Evolutionary conservation across 164 flowering plant species (phyloP), one percentile per base, ranked within the genome.

Genomic region (Warburgia ugandensis): DNA sequence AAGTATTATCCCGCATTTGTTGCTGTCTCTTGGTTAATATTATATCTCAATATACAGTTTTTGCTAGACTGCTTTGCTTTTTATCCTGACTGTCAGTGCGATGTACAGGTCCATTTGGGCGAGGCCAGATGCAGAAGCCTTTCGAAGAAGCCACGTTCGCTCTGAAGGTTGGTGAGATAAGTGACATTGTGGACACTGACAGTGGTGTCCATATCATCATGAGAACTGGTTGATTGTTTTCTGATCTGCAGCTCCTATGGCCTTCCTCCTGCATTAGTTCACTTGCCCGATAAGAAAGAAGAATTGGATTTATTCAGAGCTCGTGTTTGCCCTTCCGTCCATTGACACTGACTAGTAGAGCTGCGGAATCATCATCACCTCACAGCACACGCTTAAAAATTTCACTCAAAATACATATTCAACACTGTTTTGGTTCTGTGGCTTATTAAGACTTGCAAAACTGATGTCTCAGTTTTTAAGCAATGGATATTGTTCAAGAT

Each of bases 121-220:
- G 72, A 28, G 95, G 94, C 14, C 84, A 86, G 80, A 92, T 92
- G 99, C 98, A 92, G 75, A 88, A 82, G 68, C 89, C 99, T 39
- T 92, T 88, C 47, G 99, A 88, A 62, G 91, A 88, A 38, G 91
- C 86, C 6, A 72, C 96, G n/a, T 86, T 39, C 64, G 69, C 74
- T 48, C 84, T 92, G 29, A 80, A 75, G 48, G 76, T 86, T 32
- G 95, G 96, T 1, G 96, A 92, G 71, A 80, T 92, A 16, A 88
- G 99, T 41, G 91, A 86, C 61, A 77, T 92, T 29, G 91, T 92
- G 58, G 96, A 92, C 33, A 88, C 96, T 11, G 98, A 87, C 25
- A 92, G 98, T 43, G 96, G 96, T 0, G 94, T 65, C 42, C 98
- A 92, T 60, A 81, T 91, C 62, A 92, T 92, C 56, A 20, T 62